phyloP scores from a whole-genome alignment of 1,139 yeast species.

The Yamadazyma sp. region DNA sequence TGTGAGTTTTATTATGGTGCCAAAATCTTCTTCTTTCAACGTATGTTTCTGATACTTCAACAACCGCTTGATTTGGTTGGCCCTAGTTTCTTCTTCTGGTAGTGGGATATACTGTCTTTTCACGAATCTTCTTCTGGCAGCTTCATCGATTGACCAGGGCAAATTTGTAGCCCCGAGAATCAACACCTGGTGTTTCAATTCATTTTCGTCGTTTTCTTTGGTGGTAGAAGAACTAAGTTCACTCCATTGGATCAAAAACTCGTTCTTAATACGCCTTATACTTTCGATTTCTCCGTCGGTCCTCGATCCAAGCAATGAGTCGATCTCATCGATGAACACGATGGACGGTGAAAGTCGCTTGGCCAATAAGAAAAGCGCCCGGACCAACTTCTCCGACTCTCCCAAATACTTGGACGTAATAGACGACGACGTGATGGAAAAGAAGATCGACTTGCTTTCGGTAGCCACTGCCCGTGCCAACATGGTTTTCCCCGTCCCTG shows the following conservation, averaged over 20 bases:
- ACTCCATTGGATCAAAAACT: conserved; percentile 94
- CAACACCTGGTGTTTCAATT: conserved; percentile 59
- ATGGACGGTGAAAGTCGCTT: conserved; percentile 88
- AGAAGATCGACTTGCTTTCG: conserved; percentile 91
- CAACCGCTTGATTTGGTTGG: conserved; percentile 68
- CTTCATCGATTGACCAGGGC: conserved; percentile 99
- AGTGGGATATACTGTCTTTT: conserved; percentile 92
- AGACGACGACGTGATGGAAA: conserved; percentile 89
- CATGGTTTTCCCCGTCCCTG: conserved; percentile 99
- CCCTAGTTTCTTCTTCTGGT: conserved; percentile 84
- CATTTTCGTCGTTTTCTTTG: conserved; percentile 54
- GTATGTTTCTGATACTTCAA: conserved; percentile 76
- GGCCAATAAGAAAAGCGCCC: conserved; percentile 85
- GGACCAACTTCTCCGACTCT: conserved; percentile 89
- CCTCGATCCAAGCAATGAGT: conserved; percentile 81
- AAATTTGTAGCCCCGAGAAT: conserved; percentile 94
- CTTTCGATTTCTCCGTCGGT: conserved; percentile 92
- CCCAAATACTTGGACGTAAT: conserved; percentile 91
- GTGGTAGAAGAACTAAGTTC: conserved; percentile 76
- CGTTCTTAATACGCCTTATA: conserved; percentile 87
- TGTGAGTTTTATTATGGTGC: conserved; percentile 59
- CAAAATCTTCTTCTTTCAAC: conserved; percentile 62
- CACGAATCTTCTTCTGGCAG: conserved; percentile 93
- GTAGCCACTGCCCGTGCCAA: conserved; percentile 97
- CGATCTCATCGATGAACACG: conserved; percentile 95